These are phyloP conservation scores for Aechmea fasciata DNA, from an alignment of 176 grass and related monocot species.

Conservation along the genomic window DNA sequence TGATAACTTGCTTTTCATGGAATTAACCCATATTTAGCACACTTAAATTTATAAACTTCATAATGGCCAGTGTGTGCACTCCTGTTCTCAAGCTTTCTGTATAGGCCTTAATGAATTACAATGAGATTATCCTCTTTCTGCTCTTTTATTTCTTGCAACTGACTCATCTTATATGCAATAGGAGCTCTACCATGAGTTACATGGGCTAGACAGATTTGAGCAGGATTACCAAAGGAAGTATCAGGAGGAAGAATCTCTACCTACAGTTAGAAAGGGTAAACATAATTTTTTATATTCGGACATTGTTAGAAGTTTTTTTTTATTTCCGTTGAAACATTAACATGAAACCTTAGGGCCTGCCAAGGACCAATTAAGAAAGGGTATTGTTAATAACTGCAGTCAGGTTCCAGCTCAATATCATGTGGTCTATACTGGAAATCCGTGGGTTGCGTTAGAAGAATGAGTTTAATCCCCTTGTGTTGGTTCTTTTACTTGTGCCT, in stretches of 20 bases:
- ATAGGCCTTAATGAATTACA: not conserved
- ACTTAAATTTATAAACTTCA: not conserved
- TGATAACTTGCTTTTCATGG: conserved; percentile 5
- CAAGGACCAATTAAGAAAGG: not conserved
- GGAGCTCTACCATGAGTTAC: conserved; percentile 93
- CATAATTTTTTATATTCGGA: not conserved
- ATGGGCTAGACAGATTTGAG: conserved; percentile 78
- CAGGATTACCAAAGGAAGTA: conserved; percentile 77
- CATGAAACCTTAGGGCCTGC: not conserved
- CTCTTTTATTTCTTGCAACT: not conserved
- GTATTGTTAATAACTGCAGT: not conserved
- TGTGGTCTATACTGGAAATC: not conserved
- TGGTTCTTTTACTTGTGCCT: not conserved
- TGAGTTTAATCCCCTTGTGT: not conserved
- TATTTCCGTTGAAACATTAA: not conserved
- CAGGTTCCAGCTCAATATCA: not conserved
- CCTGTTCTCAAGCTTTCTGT: no score
- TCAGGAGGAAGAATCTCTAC: conserved; percentile 68
- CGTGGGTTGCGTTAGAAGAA: not conserved
- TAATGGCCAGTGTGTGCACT: no score
- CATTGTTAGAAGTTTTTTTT: not conserved
- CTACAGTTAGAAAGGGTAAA: conserved; percentile 59
- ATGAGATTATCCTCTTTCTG: no score
- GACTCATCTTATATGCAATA: conserved; percentile 19
- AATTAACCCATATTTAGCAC: not conserved